A percentile compares a stretch with the other conserved stretches of the same genome.
phyloP scores from a whole-genome alignment of 495 filamentous ascomycete species.

The Cercophora newfieldiana region DNA sequence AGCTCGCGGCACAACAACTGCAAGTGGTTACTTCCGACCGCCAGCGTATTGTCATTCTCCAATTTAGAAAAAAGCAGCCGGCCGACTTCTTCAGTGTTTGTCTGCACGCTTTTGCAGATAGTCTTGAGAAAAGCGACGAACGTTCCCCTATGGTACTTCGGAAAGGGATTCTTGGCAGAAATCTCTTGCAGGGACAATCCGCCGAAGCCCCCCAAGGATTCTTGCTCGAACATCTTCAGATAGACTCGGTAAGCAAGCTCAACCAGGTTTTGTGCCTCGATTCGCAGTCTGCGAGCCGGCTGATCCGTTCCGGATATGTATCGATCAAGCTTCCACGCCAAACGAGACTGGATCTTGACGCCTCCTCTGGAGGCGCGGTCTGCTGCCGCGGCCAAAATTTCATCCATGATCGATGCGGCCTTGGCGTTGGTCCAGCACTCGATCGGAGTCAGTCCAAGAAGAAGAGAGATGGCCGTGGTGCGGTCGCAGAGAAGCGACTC shows the following conservation, averaged over 20 bases:
- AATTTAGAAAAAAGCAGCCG: conserved; percentile 10
- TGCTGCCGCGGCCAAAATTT: conserved; percentile 15
- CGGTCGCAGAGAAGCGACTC: conserved; percentile 44
- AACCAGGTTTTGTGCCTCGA: conserved; percentile 18
- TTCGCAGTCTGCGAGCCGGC: conserved; percentile 14
- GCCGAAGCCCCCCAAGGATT: neutral
- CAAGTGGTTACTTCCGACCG: conserved; percentile 15
- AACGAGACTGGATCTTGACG: conserved; percentile 25
- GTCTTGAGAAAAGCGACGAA: conserved; percentile 37
- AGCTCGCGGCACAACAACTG: conserved; percentile 37
- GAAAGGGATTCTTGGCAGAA: neutral
- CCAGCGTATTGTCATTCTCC: conserved; percentile 21
- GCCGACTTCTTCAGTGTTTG: conserved; percentile 18
- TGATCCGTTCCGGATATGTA: conserved; percentile 18
- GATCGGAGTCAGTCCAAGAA: conserved; percentile 50
- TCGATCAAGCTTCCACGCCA: conserved; percentile 31
- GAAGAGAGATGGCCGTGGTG: conserved; percentile 44
- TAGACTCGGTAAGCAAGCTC: conserved; percentile 22
- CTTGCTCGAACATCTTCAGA: conserved; percentile 26
- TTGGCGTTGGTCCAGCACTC: conserved; percentile 53
- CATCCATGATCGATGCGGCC: conserved; percentile 34
- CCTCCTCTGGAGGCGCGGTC: conserved; percentile 17
- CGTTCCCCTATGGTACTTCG: conserved; percentile 42
- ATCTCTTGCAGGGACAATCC: neutral
- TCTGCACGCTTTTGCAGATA: conserved; percentile 22